Evolutionary conservation across 345 rosid genomes (phyloP).

Genomic region (Dimocarpus longan): DNA sequence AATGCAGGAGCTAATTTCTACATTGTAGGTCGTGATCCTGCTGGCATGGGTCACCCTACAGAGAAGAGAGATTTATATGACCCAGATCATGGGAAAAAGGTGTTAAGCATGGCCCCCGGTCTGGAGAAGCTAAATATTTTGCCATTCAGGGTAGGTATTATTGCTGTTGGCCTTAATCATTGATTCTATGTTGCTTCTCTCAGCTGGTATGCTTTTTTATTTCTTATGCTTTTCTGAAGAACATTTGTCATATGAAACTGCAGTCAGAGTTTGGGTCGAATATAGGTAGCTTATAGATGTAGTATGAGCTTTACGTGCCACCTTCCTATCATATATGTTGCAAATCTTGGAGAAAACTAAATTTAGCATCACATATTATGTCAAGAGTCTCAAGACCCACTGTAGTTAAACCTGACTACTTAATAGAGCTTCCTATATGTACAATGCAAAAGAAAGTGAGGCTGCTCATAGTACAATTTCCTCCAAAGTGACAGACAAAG

Average conservation of each 20-base stretch:
- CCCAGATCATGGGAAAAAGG: constrained; percentile 97
- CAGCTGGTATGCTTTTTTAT: neutral
- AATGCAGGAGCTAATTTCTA: constrained; percentile 98
- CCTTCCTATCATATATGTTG: neutral
- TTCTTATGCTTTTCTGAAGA: neutral
- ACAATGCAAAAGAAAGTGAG: neutral
- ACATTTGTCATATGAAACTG: constrained; percentile 6
- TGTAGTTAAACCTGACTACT: neutral
- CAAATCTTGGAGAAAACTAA: constrained; percentile 3
- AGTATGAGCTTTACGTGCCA: neutral
- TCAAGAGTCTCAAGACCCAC: no score
- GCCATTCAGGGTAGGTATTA: constrained; percentile 78
- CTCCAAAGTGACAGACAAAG: neutral
- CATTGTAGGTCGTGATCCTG: constrained; percentile 98
- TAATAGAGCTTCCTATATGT: neutral
- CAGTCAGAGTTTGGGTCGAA: neutral
- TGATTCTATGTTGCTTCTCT: neutral
- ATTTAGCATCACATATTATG: neutral
- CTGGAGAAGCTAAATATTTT: constrained; percentile 90
- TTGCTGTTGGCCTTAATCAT: neutral
- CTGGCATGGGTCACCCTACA: constrained; percentile 95
- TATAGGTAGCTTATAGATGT: neutral
- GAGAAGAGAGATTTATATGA: constrained; percentile 95
- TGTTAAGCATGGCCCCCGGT: constrained; percentile 97
- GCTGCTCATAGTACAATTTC: neutral